These are phyloP conservation scores for Cryphonectria carpinicola DNA, from an alignment of 2,329 filamentous ascomycete genomes.

Conservation along the genomic window DNA sequence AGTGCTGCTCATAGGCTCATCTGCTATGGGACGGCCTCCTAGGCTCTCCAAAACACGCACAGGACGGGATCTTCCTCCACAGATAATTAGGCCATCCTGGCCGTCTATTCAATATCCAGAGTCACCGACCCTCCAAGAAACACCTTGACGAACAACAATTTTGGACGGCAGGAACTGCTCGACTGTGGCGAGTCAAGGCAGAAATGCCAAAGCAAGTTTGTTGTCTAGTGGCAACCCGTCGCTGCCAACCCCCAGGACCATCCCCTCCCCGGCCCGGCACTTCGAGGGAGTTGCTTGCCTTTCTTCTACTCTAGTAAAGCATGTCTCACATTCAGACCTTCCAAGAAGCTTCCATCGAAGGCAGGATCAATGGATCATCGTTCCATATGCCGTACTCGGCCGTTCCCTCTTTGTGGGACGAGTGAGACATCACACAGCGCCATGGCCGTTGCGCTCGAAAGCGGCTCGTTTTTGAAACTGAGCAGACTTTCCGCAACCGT, in stretches of 20 bases:
- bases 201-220: neutral
- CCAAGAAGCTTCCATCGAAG: neutral
- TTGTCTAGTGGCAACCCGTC: neutral
- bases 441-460: neutral
- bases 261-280: neutral
- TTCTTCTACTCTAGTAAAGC: neutral
- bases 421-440: neutral
- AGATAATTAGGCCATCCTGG: neutral
- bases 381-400: neutral
- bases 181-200: neutral
- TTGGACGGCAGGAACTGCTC: neutral
- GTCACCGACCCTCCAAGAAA: neutral
- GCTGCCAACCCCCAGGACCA: neutral
- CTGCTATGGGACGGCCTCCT: too few relatives aligned
- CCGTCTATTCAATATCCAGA: neutral
- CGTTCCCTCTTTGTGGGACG: neutral
- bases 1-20: neutral
- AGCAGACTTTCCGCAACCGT: constrained; percentile 4
- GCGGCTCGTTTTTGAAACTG: neutral
- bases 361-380: neutral
- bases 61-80: neutral
- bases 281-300: neutral
- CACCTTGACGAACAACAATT: neutral
- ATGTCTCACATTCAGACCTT: neutral
- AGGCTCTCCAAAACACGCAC: too few relatives aligned